These are phyloP conservation scores for Debaryomyces hansenii DNA, from an alignment of 805 yeast species.

Conservation along the genomic window DNA sequence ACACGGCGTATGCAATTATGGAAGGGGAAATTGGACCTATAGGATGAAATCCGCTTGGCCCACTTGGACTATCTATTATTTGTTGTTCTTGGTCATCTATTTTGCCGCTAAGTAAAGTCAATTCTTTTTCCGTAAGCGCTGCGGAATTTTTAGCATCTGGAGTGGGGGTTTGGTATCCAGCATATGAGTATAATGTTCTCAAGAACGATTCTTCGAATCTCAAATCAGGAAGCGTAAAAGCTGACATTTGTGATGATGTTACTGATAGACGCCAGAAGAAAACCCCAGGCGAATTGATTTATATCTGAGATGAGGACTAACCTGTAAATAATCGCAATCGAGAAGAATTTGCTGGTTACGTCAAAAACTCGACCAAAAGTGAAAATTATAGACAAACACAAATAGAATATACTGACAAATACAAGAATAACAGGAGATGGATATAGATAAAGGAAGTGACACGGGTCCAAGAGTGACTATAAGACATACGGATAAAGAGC, in stretches of 20 bases:
- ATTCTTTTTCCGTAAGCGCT: constrained; percentile 18
- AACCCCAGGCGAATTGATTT: too few relatives aligned
- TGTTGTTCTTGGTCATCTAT: constrained; percentile 15
- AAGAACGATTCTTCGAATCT: constrained; percentile 65
- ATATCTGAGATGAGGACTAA: not conserved
- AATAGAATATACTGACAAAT: too few relatives aligned
- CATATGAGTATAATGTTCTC: constrained; percentile 29
- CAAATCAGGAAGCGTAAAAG: constrained; percentile 53
- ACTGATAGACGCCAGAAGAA: too few relatives aligned
- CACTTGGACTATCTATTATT: constrained; percentile 1
- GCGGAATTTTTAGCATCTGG: not conserved
- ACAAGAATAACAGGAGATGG: constrained; percentile 14
- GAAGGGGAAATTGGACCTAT: constrained; percentile 42
- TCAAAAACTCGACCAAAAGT: not conserved
- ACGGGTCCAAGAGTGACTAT: constrained; percentile 82
- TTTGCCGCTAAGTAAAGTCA: constrained; percentile 14
- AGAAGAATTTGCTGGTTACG: not conserved
- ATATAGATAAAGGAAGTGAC: constrained; percentile 22
- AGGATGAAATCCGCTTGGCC: constrained; percentile 16
- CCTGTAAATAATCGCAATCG: not conserved
- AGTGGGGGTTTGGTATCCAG: constrained; percentile 16
- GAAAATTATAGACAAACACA: not conserved
- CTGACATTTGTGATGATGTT: not conserved
- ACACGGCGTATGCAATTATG: constrained; percentile 47
- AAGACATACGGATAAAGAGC: constrained; percentile 80